phyloP scores from a whole-genome alignment of 331 rosid species.

The Prunus yedoensis region DNA sequence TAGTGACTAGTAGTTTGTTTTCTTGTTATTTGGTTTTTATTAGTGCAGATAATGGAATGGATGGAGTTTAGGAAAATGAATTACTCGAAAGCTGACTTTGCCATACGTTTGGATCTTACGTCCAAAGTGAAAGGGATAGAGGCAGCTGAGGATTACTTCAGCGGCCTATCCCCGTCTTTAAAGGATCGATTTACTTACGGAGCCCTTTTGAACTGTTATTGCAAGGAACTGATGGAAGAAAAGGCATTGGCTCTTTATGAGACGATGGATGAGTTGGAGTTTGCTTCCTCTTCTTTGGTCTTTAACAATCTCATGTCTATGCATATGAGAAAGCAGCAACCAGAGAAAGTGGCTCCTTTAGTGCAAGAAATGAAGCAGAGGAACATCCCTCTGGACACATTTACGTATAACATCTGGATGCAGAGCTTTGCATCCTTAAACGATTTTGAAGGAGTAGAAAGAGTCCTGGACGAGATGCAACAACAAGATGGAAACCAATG shows the following conservation, averaged over 20 bases:
- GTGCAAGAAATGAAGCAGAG: conserved; percentile 59
- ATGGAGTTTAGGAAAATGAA: conserved; percentile 59
- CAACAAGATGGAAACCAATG: conserved; percentile 25
- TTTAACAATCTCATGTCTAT: conserved; percentile 63
- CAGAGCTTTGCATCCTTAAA: conserved; percentile 50
- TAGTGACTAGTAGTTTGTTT: background rate
- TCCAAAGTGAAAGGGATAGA: conserved; percentile 56
- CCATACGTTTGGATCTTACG: conserved; percentile 61
- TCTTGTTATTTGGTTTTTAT: background rate
- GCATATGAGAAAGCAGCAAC: conserved; percentile 61
- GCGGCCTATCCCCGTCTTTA: conserved; percentile 36
- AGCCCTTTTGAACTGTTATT: conserved; percentile 68
- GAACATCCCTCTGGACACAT: conserved; percentile 36
- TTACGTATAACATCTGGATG: conserved; percentile 64
- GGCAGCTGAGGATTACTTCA: conserved; percentile 67
- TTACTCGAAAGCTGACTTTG: conserved; percentile 45
- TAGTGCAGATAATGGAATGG: conserved; percentile 81
- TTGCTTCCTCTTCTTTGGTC: conserved; percentile 38
- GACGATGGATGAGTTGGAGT: conserved; percentile 51
- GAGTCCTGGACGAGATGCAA: conserved; percentile 59
- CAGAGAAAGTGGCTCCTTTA: conserved; percentile 47
- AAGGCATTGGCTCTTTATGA: conserved; percentile 58
- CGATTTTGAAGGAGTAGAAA: conserved; percentile 53
- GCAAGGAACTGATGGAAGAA: conserved; percentile 56
- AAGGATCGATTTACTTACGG: conserved; percentile 62